phyloP scores from a whole-genome alignment of 768 basidiomycete species.

The Boletales sp. region DNA sequence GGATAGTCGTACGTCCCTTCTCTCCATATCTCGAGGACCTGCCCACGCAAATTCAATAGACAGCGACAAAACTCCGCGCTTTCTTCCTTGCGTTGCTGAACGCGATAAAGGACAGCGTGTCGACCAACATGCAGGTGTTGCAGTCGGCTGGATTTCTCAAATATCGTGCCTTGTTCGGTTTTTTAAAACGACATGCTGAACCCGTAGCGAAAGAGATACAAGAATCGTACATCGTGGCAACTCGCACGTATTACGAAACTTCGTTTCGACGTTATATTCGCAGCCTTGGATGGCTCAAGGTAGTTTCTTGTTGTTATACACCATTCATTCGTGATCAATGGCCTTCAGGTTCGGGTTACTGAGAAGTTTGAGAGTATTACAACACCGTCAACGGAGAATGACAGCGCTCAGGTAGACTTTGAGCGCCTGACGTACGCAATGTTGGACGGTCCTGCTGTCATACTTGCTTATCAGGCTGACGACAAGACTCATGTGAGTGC shows the following conservation, averaged over 20 bases:
- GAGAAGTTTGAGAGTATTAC: conserved; percentile 73
- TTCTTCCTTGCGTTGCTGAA: conserved; percentile 84
- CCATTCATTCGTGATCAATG: background rate
- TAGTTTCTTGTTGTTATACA: conserved; percentile 24
- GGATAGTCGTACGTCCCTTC: conserved; percentile 69
- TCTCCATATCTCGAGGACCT: background rate
- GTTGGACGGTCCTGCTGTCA: conserved; percentile 76
- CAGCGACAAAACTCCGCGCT: conserved; percentile 80
- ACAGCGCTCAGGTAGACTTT: conserved; percentile 39
- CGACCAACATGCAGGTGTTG: conserved; percentile 90
- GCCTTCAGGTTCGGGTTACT: conserved; percentile 52
- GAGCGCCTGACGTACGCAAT: conserved; percentile 64
- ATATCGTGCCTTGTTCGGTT: conserved; percentile 76
- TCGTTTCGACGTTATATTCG: conserved; percentile 88
- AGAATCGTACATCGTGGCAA: conserved; percentile 77
- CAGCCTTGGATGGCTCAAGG: conserved; percentile 77
- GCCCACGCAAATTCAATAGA: conserved; percentile 43
- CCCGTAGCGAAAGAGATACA: conserved; percentile 85
- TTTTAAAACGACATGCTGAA: conserved; percentile 79
- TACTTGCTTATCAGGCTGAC: conserved; percentile 85
- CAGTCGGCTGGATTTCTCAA: conserved; percentile 86
- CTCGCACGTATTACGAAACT: conserved; percentile 93
- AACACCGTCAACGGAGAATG: conserved; percentile 39
- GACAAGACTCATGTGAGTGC: conserved; percentile 79
- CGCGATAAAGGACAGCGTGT: conserved; percentile 77